phyloP scores from a whole-genome alignment of 176 grass and related monocot species.

The Aegilops tauschii region DNA sequence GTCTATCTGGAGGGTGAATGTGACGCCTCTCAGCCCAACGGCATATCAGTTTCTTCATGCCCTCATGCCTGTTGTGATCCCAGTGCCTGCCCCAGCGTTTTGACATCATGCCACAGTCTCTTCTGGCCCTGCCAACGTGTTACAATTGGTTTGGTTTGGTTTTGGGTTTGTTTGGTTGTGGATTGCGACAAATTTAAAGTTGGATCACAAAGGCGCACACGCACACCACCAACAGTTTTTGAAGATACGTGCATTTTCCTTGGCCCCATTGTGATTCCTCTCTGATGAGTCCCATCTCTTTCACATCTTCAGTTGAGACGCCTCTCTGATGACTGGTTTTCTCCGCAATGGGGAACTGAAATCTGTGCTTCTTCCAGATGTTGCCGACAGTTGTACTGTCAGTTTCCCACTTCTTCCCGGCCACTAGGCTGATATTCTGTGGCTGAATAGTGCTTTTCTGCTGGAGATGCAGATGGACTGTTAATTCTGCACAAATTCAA shows the following conservation, averaged over 20 bases:
- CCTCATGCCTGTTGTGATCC: too few species aligned
- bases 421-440: too few species aligned
- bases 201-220: slow-evolving; percentile 7
- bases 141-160: not conserved
- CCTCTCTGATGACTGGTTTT: too few species aligned
- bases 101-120: too few species aligned
- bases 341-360: not conserved
- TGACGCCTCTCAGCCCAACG: slow-evolving; percentile 23
- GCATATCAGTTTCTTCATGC: slow-evolving; percentile 2
- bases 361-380: not conserved
- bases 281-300: slow-evolving; percentile 36
- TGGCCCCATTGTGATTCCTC: not conserved
- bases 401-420: too few species aligned
- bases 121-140: slow-evolving; percentile 19
- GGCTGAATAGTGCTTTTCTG: not conserved
- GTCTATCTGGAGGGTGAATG: slow-evolving; percentile 23
- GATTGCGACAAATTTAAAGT: slow-evolving; percentile 40
- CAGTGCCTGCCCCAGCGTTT: too few species aligned
- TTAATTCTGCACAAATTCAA: too few species aligned
- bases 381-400: not conserved
- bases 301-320: slow-evolving; percentile 43
- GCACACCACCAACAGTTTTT: slow-evolving; percentile 7
- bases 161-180: not conserved
- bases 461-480: not conserved
- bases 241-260: slow-evolving; percentile 9